Conservation (phyloP, 1,139 yeast genomes). For the Blastobotrys indianensis region DNA sequence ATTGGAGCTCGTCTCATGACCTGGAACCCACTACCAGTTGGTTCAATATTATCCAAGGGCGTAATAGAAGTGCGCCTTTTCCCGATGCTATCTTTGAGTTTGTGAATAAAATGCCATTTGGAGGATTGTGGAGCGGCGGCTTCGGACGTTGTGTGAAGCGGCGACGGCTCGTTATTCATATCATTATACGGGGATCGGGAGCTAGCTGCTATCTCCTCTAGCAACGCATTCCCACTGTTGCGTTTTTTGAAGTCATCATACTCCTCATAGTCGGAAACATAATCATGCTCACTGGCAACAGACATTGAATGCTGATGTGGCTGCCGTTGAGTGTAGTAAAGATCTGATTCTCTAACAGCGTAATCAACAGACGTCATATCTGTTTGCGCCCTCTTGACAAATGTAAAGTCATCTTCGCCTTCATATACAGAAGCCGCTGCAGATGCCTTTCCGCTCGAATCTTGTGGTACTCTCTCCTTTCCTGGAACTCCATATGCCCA, state of each 20-base stretch:
- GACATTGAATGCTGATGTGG: no score
- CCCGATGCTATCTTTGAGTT: slow-evolving; percentile 2
- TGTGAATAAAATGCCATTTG: slow-evolving; percentile 11
- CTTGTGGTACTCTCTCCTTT: slow-evolving; percentile 5
- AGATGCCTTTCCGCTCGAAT: background rate
- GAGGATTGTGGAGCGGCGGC: background rate
- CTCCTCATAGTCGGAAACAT: slow-evolving; percentile 16
- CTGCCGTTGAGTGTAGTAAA: slow-evolving; percentile 28
- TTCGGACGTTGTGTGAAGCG: no score
- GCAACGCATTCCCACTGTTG: slow-evolving; percentile 14
- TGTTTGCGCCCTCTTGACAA: slow-evolving; percentile 3
- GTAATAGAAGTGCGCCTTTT: background rate
- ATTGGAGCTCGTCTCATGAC: slow-evolving; percentile 26
- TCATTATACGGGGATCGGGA: no score
- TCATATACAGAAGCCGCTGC: background rate
- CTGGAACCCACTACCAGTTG: slow-evolving; percentile 20
- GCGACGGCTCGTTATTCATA: no score
- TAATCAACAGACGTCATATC: slow-evolving; percentile 24
- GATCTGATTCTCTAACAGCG: slow-evolving; percentile 35
- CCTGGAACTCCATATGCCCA: slow-evolving; percentile 19
- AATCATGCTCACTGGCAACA: slow-evolving; percentile 5
- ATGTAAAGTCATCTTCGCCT: slow-evolving; percentile 11
- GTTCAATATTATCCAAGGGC: background rate
- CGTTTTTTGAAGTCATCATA: slow-evolving; percentile 11
- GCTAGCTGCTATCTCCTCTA: background rate